A percentile compares a stretch with the other conserved stretches of the same genome.
phyloP scores from a whole-genome alignment of 352 stramenopile genomes.

The Pythium plurisporium region DNA sequence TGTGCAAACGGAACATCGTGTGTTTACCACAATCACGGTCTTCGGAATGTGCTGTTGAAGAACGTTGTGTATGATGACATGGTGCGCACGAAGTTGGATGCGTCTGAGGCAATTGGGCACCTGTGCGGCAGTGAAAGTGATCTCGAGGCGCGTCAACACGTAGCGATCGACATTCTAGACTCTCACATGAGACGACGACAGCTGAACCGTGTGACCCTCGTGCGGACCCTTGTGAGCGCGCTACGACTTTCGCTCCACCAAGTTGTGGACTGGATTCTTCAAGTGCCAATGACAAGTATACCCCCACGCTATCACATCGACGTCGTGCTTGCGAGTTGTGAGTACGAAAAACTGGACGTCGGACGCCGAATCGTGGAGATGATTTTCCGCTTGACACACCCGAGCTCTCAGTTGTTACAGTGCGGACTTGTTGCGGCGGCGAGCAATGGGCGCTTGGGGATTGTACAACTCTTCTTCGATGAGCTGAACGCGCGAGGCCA shows the following conservation, averaged over 20 bases:
- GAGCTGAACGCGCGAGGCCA: not conserved
- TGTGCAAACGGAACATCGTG: not conserved
- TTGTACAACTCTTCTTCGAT: not conserved
- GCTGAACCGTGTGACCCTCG: slow-evolving; percentile 13
- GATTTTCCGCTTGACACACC: not conserved
- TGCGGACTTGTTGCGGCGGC: not conserved
- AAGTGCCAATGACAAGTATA: not conserved
- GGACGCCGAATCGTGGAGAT: not conserved
- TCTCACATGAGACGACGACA: not conserved
- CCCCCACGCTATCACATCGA: not conserved
- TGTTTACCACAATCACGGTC: slow-evolving; percentile 4
- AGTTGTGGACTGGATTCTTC: slow-evolving; percentile 15
- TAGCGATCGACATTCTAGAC: slow-evolving; percentile 11
- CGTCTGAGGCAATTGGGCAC: slow-evolving; percentile 3
- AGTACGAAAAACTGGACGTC: not conserved
- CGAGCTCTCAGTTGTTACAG: not conserved
- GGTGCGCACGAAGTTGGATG: not conserved
- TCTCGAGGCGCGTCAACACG: not conserved
- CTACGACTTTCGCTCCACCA: not conserved
- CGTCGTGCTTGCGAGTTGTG: not conserved
- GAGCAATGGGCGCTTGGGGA: not conserved
- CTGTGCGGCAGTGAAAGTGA: not conserved
- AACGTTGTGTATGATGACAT: not conserved
- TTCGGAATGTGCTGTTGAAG: slow-evolving; percentile 5
- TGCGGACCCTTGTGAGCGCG: not conserved